phyloP scores from a whole-genome alignment of 768 basidiomycete genomes.

The Mycena filopes region DNA sequence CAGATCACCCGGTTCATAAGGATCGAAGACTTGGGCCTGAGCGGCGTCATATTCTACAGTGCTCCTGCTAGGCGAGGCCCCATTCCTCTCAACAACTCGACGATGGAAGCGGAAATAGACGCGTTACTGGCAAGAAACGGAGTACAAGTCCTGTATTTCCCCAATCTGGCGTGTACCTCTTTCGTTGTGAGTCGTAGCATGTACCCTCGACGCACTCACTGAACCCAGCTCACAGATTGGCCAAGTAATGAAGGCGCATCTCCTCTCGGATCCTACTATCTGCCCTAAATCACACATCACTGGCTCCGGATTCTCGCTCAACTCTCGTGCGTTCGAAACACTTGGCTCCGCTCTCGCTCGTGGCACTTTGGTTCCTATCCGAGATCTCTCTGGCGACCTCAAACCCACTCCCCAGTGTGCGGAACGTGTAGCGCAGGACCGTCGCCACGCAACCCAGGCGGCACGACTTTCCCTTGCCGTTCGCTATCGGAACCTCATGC shows the following conservation, averaged over 20 bases:
- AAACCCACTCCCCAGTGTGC: conserved; percentile 19
- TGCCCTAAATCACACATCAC: conserved; percentile 11
- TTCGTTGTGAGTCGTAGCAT: conserved; percentile 20
- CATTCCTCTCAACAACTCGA: background rate
- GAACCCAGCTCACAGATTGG: conserved; percentile 4
- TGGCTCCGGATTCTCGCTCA: conserved; percentile 19
- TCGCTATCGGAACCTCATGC: conserved; percentile 15
- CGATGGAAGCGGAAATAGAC: conserved; percentile 3
- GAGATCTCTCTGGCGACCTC: conserved; percentile 9
- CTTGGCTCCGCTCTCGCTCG: background rate
- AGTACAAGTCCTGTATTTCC: conserved; percentile 8
- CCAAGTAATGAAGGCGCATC: conserved; percentile 23
- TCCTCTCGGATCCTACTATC: conserved; percentile 7
- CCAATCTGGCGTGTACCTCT: conserved; percentile 12
- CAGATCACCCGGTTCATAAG: conserved; percentile 6
- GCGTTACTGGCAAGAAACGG: conserved; percentile 7
- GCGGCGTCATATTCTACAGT: conserved; percentile 17
- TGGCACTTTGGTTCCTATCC: background rate
- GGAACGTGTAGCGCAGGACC: conserved; percentile 18
- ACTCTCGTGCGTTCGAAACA: conserved; percentile 15
- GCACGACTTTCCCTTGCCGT: conserved; percentile 7
- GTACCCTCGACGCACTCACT: too few relatives aligned
- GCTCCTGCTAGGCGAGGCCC: conserved; percentile 4
- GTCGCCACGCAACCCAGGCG: background rate
- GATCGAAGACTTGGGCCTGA: conserved; percentile 5